Base-by-base conservation (phyloP, 2,329 filamentous ascomycete genomes). In the Trichoderma asperellum region DNA sequence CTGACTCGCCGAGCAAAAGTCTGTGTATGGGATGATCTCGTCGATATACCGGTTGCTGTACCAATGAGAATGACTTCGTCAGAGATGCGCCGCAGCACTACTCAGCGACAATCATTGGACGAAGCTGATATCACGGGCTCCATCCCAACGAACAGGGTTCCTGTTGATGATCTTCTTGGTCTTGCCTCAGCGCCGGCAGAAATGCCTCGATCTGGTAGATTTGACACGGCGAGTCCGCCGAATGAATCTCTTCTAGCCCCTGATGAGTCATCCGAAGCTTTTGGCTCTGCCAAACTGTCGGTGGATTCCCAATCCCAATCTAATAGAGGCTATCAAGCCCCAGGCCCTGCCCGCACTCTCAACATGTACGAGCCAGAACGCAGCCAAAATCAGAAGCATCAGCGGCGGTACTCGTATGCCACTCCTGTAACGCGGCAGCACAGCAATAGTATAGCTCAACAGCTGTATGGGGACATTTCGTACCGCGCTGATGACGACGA, bases 21-120 rank as follows among this genome's bases (percentile, higher is more conserved):
- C 21, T 97, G 94, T 75, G 95, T 99, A 14, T 99, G 96, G 96
- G 96, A 99, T 76, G 96, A 99, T 77, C 83, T 98, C 27, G 96
- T 99, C 27, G 96, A 99, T 75, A 92, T 99, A 18, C 96, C 96
- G 2, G 91, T 98, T 60, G 96, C 94, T 2, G 93, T 97, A 37
- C 95, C 95, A 29, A 90, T 99, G 85, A 90, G 92, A 61, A 88
- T 88, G 10, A 92, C 94, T 8, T 95, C 92, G 5, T 89, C 90
- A n/a, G 95, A 98, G 76, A 91, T 93, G 83, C 89, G 91, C 70
- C 88, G 92, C 66, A 89, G 88, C 73, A 72, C 86, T 86, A 61
- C 80, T 79, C 64, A 83, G 82, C 75, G 79, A 18, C 77, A 76
- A 68, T 85, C 79, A 75, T 87, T 83, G 78, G 90, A 96, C 72